phyloP scores from a whole-genome alignment of 1,139 yeast species.

The Sugiyamaella pinicola region DNA sequence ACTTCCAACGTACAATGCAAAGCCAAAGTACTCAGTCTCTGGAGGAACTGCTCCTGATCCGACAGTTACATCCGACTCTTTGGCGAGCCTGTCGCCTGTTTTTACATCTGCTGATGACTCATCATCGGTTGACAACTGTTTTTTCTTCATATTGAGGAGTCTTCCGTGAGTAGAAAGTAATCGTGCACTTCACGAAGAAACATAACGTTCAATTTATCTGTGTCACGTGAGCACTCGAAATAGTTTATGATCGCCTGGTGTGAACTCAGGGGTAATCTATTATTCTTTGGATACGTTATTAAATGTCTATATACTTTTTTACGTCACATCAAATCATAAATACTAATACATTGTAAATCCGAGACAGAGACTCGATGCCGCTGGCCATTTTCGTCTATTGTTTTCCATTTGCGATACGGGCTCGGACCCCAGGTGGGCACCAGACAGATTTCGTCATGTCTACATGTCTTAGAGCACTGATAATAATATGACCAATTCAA shows the following conservation, averaged over 20 bases:
- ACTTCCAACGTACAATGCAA: slow-evolving; percentile 69
- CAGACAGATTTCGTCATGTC: slow-evolving; percentile 51
- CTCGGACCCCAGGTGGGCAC: slow-evolving; percentile 62
- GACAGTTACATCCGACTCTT: slow-evolving; percentile 75
- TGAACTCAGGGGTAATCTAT: neutral
- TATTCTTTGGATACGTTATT: neutral
- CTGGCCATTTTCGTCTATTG: slow-evolving; percentile 15
- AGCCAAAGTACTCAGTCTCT: slow-evolving; percentile 79
- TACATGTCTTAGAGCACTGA: slow-evolving; percentile 48
- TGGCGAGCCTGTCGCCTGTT: slow-evolving; percentile 48
- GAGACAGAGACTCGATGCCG: slow-evolving; percentile 11
- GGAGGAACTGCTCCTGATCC: slow-evolving; percentile 63
- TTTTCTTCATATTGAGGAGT: neutral
- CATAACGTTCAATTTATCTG: neutral
- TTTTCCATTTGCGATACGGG: slow-evolving; percentile 19
- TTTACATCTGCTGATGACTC: slow-evolving; percentile 15
- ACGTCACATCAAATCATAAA: slow-evolving; percentile 9
- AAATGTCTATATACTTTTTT: neutral
- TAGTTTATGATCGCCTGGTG: neutral
- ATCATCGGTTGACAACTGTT: neutral
- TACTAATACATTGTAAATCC: slow-evolving; percentile 19
- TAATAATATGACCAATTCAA: slow-evolving; percentile 51
- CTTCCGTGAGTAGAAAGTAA: neutral
- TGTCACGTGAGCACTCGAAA: neutral
- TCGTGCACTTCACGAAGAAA: neutral